phyloP scores from a whole-genome alignment of 2,329 filamentous ascomycete genomes.

The Fusarium goolgardi region DNA sequence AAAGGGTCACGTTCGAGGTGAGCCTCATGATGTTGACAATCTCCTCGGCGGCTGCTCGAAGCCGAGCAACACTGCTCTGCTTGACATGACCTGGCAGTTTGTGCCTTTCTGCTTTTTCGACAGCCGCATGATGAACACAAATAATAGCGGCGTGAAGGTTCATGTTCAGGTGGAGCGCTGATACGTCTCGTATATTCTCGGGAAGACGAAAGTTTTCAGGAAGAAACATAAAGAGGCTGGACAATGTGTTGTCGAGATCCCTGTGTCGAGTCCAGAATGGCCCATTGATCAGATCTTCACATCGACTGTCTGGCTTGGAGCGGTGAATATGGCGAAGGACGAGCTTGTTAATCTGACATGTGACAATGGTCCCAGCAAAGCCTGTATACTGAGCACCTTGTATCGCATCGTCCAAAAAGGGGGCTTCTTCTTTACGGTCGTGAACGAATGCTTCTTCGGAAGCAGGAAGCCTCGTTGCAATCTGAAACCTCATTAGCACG shows the following conservation, averaged over 20 bases:
- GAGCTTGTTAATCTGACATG: conserved; percentile 82
- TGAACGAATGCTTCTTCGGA: conserved; percentile 80
- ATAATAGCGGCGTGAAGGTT: conserved; percentile 89
- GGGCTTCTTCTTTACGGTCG: conserved; percentile 71
- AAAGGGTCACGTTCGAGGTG: conserved; percentile 75
- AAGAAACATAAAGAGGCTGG: conserved; percentile 81
- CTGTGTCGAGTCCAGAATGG: conserved; percentile 89
- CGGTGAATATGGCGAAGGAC: conserved; percentile 86
- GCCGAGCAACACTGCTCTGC: conserved; percentile 76
- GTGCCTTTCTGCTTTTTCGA: conserved; percentile 83
- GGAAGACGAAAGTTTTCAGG: conserved; percentile 81
- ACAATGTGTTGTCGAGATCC: conserved; percentile 81
- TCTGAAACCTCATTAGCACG: conserved; percentile 53
- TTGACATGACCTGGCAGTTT: conserved; percentile 72
- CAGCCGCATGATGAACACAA: conserved; percentile 87
- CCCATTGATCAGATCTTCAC: conserved; percentile 78
- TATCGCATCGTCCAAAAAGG: conserved; percentile 73
- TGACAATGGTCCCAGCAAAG: conserved; percentile 77
- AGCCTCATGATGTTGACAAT: conserved; percentile 86
- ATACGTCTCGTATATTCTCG: conserved; percentile 72
- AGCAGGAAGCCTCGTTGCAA: conserved; percentile 82
- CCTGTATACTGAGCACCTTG: conserved; percentile 72
- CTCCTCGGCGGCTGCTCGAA: conserved; percentile 83
- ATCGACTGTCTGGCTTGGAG: conserved; percentile 74
- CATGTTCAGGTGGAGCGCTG: conserved; percentile 86